Base-by-base conservation (phyloP, 345 rosid species). In the Gossypium sturtianum region DNA sequence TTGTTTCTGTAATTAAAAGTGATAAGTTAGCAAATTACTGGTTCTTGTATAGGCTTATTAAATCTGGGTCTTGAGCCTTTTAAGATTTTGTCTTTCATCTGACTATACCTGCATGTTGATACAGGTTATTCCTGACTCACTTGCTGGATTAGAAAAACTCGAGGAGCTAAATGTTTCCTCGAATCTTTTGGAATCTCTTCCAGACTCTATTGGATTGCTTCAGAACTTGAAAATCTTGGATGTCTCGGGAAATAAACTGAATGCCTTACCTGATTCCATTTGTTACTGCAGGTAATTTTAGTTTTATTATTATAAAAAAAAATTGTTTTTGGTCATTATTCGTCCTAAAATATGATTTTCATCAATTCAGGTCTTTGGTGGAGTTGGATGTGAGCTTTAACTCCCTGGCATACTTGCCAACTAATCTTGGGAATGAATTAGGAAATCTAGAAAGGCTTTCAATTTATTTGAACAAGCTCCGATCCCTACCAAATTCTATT, bases 331-430 rank as follows among this genome's bases (percentile, higher is more conserved):
- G 15, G 23, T 38, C 45, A 20, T 22, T 81, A 25, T 66, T 44
- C 20, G 59, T 63, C 17, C 56, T 75, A 54, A 67, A 70, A 70
- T 76, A 13, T 54, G 17, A 22, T 9, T 22, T 48, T 73, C 53
- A 15, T n/a, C n/a, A 54, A 74, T 29, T 59, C 82, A 94, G 99
- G 83, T 88, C 89, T 53, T 61, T 95, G 84, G 84, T 87, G 82
- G 98, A 89, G 86, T 81, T 96, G 61, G 93, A 96, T 80, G 93
- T 81, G 11, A 89, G 99, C 89, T 96, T 80, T 80, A 96, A 96
- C 84, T 76, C 72, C 75, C 86, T 93, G 80, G 73, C 85, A 25
- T 83, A 76, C 62, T 76, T 95, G 84, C 99, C 99, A 3, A 82
- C 81, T 47, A 90, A 91, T 69, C 85, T 96, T 2, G 99, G 99